Conservation (phyloP, 2,329 filamentous ascomycete species). For the Penicillium freii region DNA sequence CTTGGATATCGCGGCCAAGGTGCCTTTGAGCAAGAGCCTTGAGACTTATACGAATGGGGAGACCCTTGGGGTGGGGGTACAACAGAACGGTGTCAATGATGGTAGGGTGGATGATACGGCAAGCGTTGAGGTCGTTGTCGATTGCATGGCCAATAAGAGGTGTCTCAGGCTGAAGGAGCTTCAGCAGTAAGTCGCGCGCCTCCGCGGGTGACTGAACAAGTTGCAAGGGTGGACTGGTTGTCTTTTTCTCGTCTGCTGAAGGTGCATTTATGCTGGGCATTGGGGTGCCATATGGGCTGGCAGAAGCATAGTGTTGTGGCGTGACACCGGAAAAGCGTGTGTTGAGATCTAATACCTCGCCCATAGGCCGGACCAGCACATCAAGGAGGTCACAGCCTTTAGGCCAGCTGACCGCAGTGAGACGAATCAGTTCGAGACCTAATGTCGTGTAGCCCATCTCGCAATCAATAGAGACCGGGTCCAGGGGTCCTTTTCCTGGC, state of each 20-base stretch:
- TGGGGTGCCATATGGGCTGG: conserved; percentile 54
- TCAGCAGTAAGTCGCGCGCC: conserved; percentile 76
- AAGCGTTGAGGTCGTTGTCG: conserved; percentile 89
- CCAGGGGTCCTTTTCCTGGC: conserved; percentile 27
- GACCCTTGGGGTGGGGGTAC: conserved; percentile 69
- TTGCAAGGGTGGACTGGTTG: conserved; percentile 52
- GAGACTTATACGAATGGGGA: conserved; percentile 77
- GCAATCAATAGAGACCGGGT: conserved; percentile 80
- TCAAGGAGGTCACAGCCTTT: conserved; percentile 72
- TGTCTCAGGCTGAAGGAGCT: conserved; percentile 70
- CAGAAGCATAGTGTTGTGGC: conserved; percentile 70
- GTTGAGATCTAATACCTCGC: conserved; percentile 85
- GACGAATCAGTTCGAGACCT: conserved; percentile 82
- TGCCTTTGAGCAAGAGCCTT: conserved; percentile 68
- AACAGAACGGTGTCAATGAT: conserved; percentile 83
- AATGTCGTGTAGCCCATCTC: conserved; percentile 95
- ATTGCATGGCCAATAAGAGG: conserved; percentile 89
- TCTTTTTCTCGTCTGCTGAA: conserved; percentile 22
- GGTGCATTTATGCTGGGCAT: conserved; percentile 23
- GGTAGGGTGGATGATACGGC: conserved; percentile 78
- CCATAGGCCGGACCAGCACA: conserved; percentile 77
- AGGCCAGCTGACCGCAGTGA: conserved; percentile 89
- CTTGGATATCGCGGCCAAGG: conserved; percentile 76
- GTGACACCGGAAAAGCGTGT: conserved; percentile 87
- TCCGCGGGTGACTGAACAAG: conserved; percentile 72